A percentile compares a stretch with the other conserved stretches of the same genome.
Conservation (phyloP, 2,329 filamentous ascomycete genomes). For the Sphaerulina vaccinii region DNA sequence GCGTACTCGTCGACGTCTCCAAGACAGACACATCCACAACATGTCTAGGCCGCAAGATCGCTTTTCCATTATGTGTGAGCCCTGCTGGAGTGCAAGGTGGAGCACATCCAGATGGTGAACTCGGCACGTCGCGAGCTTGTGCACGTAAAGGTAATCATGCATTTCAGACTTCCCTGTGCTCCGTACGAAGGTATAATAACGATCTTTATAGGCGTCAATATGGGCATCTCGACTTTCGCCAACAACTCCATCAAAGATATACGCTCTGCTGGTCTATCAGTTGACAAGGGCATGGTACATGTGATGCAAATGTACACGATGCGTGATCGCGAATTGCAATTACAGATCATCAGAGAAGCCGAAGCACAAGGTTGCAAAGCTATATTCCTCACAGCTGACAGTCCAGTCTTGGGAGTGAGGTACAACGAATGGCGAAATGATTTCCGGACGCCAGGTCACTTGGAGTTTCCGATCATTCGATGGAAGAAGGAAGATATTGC, state of each 20-base stretch:
- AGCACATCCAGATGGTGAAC: slow-evolving; percentile 53
- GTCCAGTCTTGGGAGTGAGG: slow-evolving; percentile 53
- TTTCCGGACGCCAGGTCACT: slow-evolving; percentile 40
- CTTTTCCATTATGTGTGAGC: slow-evolving; percentile 53
- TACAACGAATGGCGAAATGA: slow-evolving; percentile 56
- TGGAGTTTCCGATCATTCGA: slow-evolving; percentile 29
- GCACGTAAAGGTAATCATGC: slow-evolving; percentile 42
- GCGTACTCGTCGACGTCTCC: slow-evolving; percentile 41
- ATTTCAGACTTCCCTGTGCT: no score
- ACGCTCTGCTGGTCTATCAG: slow-evolving; percentile 36
- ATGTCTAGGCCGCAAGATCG: slow-evolving; percentile 44
- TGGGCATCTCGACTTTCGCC: slow-evolving; percentile 52
- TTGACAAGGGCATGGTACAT: slow-evolving; percentile 42
- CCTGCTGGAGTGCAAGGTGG: slow-evolving; percentile 53
- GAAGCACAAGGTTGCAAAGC: slow-evolving; percentile 50
- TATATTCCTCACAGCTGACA: slow-evolving; percentile 56
- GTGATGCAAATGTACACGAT: slow-evolving; percentile 58
- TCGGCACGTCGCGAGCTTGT: slow-evolving; percentile 50
- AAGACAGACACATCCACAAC: slow-evolving; percentile 42
- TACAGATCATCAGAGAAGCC: slow-evolving; percentile 36
- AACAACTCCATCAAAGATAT: slow-evolving; percentile 51
- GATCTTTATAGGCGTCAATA: no score
- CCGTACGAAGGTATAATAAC: no score
- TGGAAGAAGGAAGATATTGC: slow-evolving; percentile 29
- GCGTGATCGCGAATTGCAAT: slow-evolving; percentile 51